Base-by-base conservation (phyloP, 371 early-diverging fungal species). In the Mortierella sp. region DNA sequence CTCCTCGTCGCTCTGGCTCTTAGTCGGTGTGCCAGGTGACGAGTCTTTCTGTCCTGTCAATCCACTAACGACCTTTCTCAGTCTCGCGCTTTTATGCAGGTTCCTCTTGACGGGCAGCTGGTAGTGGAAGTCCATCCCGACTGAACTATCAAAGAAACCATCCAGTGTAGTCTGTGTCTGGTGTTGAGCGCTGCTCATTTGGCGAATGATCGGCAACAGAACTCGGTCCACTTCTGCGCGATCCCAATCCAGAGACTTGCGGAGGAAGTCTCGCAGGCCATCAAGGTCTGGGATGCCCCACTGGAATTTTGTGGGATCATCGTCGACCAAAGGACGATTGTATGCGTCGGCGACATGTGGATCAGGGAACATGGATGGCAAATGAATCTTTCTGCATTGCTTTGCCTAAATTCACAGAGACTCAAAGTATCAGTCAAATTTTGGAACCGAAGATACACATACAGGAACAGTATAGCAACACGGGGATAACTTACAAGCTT, bases 241-340 rank as follows among this genome's bases (percentile, higher is more conserved):
- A 7, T 72, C 57, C 89, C 89, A 90, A 1, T 80, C 83, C 9
- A 87, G 78, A 48, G 81, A 83, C 34, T 85, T 84, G 32, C 80
- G 79, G 62, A 94, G 69, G 51, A 80, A 88, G 34, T 84, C 82
- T 3, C 93, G 88, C 44, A 98, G 71, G 0, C 83, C 86, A 67
- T 95, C 92, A 26, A 95, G 56, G 55, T 95, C 90, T 1, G 96
- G 96, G 23, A 87, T 80, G 0, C 94, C 96, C 97, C 97, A 97
- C 60, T 86, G 72, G 64, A 97, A 95, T 26, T 73, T 56, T 28
- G 85, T 64, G 4, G 76, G 64, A 1, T 92, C 89, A 7, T 83
- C 73, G 71, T 96, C 94, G 0, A 96, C 94, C 39, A 81, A 64
- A 0, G 99, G 99, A 23, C 86, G 70, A 46, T 89, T 72, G 75